A percentile compares a stretch with the other conserved stretches of the same genome.
Evolutionary conservation across 768 basidiomycete genomes (phyloP).

Genomic region (Tulasnella sp.): DNA sequence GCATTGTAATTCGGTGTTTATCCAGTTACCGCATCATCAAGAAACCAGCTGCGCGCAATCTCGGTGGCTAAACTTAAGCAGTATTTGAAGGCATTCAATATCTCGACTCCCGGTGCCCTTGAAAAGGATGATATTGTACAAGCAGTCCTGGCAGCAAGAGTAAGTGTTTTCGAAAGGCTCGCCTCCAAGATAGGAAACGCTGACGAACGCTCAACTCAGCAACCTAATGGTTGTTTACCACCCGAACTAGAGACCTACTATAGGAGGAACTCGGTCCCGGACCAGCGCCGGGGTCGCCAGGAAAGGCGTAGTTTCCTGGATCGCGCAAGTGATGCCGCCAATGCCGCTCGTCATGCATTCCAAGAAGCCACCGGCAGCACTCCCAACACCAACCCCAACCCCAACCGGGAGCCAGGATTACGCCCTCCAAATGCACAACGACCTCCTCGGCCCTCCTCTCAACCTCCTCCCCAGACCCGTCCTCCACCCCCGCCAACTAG

Average conservation of each 20-base stretch:
- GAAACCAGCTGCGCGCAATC: slow-evolving; percentile 16
- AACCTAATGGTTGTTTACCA: slow-evolving; percentile 53
- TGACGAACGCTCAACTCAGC: slow-evolving; percentile 33
- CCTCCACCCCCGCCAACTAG: not conserved
- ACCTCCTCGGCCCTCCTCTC: slow-evolving; percentile 8
- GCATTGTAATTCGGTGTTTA: not conserved
- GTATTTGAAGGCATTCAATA: slow-evolving; percentile 21
- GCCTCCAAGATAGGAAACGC: not conserved
- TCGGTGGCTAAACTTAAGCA: slow-evolving; percentile 14
- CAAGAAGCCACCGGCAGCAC: slow-evolving; percentile 25
- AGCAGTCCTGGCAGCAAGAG: slow-evolving; percentile 18
- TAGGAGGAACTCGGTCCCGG: slow-evolving; percentile 55
- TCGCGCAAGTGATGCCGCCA: slow-evolving; percentile 30
- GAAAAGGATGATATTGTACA: slow-evolving; percentile 24
- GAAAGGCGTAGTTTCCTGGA: slow-evolving; percentile 39
- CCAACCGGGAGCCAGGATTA: slow-evolving; percentile 21
- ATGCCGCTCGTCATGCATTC: slow-evolving; percentile 23
- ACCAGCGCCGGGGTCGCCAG: slow-evolving; percentile 28
- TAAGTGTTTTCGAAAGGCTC: not conserved
- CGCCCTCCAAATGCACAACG: slow-evolving; percentile 23
- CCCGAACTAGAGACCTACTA: slow-evolving; percentile 43
- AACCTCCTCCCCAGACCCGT: slow-evolving; percentile 12
- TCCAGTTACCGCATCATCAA: slow-evolving; percentile 21
- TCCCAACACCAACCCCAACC: not conserved
- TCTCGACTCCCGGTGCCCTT: slow-evolving; percentile 18